phyloP scores from a whole-genome alignment of 2,329 filamentous ascomycete genomes.

The Aspergillus piperis region DNA sequence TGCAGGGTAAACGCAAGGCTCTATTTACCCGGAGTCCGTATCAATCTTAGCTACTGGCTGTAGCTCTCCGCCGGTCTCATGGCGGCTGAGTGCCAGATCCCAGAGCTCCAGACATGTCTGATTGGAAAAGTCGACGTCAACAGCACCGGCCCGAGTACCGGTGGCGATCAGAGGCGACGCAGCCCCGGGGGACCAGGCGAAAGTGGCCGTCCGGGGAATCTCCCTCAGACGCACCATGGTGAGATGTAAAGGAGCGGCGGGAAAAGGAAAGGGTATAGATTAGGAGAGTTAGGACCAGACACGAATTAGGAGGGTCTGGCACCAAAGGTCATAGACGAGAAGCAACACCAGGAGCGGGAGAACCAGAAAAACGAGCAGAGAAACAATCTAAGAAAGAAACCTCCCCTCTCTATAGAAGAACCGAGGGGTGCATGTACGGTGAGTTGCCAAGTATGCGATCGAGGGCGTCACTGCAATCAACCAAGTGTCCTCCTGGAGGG shows the following conservation, averaged over 20 bases:
- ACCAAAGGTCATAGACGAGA: slow-evolving; percentile 21
- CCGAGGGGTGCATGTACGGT: slow-evolving; percentile 28
- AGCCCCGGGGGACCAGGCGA: slow-evolving; percentile 89
- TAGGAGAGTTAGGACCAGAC: slow-evolving; percentile 20
- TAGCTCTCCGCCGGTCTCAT: slow-evolving; percentile 75
- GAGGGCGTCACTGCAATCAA: slow-evolving; percentile 29
- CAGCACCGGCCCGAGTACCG: slow-evolving; percentile 89
- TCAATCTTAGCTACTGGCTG: slow-evolving; percentile 80
- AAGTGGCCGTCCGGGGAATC: slow-evolving; percentile 93
- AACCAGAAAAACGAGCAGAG: slow-evolving; percentile 7
- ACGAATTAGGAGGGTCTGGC: slow-evolving; percentile 12
- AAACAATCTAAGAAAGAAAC: slow-evolving; percentile 16
- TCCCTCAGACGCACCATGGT: slow-evolving; percentile 94
- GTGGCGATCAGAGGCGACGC: slow-evolving; percentile 82
- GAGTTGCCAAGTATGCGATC: slow-evolving; percentile 26
- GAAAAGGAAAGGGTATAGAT: slow-evolving; percentile 25
- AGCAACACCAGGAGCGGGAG: slow-evolving; percentile 5
- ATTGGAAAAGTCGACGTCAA: slow-evolving; percentile 96
- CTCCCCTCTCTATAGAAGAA: slow-evolving; percentile 33
- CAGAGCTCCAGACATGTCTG: slow-evolving; percentile 96
- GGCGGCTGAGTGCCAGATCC: slow-evolving; percentile 82
- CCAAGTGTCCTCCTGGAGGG: slow-evolving; percentile 46
- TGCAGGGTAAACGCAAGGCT: background rate
- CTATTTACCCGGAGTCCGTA: slow-evolving; percentile 77
- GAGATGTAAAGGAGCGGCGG: slow-evolving; percentile 26